Evolutionary conservation across 129 eudicot species (phyloP).

Genomic region (Rutidosis leptorrhynchoides): DNA sequence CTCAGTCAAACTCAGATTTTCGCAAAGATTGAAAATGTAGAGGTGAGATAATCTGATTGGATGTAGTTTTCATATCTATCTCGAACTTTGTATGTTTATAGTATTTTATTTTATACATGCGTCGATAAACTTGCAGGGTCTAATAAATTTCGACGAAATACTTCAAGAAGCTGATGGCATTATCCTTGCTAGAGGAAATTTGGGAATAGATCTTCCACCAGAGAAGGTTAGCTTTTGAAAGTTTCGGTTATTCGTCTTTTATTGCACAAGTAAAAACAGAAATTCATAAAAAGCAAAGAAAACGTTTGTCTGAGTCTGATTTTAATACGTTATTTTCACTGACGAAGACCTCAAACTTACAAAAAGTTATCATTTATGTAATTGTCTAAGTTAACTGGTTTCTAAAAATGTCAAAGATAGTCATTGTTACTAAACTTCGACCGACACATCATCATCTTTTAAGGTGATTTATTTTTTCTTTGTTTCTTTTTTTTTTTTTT

Average conservation of each 20-base stretch:
- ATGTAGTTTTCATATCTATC: not conserved
- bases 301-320: not conserved
- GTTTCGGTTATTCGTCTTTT: not conserved
- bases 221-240: constrained; percentile 60
- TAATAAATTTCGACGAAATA: constrained; percentile 72
- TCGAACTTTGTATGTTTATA: not conserved
- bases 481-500: no score
- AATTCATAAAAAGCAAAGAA: not conserved
- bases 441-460: not conserved
- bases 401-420: not conserved
- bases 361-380: not conserved
- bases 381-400: not conserved
- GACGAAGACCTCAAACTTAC: not conserved
- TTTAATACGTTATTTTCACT: not conserved
- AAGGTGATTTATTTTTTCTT: not conserved
- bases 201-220: constrained; percentile 93
- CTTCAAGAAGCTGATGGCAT: constrained; percentile 92
- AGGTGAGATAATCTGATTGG: constrained; percentile 43
- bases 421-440: not conserved
- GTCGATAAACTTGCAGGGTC: constrained; percentile 45
- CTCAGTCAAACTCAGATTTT: constrained; percentile 73
- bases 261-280: not conserved
- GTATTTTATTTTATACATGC: not conserved
- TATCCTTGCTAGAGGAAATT: constrained; percentile 81
- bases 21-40: constrained; percentile 83